Base-by-base conservation (phyloP, 352 stramenopile genomes). In the Globisporangium perplexum region DNA sequence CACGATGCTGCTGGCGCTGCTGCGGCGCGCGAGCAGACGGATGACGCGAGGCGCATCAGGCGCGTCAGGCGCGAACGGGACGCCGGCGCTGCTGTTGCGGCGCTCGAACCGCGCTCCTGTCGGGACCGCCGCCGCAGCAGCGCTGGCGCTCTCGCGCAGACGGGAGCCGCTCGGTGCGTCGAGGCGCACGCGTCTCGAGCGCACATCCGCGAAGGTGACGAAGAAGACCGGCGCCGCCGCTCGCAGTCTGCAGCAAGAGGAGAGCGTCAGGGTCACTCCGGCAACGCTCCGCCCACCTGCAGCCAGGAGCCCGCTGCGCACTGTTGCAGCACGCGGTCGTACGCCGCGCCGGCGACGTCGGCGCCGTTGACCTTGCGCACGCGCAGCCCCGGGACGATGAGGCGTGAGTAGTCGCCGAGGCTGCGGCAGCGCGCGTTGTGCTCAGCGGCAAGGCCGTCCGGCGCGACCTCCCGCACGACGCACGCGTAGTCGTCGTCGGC, bases 341-440 rank as follows among this genome's bases (percentile, higher is more conserved):
- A 88, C 0, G 63, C n/a, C 0, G 76, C 30, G 6, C 67, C 67
- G 0, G 63, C 52, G 43, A 82, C 50, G 48, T 88, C 75, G 4
- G 50, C 38, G 20, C 49, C 55, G 49, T 87, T 81, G 45, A 90
- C 64, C 49, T 58, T 70, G 8, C 75, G 72, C 41, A 88, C 71
- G 7, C 61, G 57, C 20, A 73, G 60, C 18, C 68, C 56, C 12
- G 65, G 59, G 26, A 60, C 47, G 31, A 90, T 69, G 12, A 90
- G 57, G 5, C 67, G 65, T 14, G 68, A 74, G 50, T 79, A 78
- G 57, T 84, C 76, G 5, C 74, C 72, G 17, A 58, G 48, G 11
- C 58, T 56, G 10, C 52, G 57, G 50, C 72, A 81, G 7, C 61
- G 68, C 10, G 64, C 62, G 48, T 90, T 90, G 65, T 90, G 72